phyloP scores from a whole-genome alignment of 805 yeast genomes.

The Candida rishiriensis region DNA sequence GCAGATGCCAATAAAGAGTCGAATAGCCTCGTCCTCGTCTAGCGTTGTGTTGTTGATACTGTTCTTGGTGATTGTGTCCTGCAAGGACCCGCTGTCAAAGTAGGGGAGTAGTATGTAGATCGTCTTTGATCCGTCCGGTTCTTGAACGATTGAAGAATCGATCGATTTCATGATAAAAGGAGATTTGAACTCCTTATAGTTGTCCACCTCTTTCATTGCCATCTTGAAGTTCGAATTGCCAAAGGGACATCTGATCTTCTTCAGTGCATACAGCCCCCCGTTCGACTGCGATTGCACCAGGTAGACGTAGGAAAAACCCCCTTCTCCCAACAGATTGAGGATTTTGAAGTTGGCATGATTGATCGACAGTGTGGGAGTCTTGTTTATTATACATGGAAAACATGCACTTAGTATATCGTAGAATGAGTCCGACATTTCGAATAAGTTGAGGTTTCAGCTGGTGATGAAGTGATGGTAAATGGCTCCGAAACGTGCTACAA shows the following conservation, averaged over 20 bases:
- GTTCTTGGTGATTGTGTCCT: constrained; percentile 68
- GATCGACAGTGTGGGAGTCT: constrained; percentile 53
- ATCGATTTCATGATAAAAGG: constrained; percentile 66
- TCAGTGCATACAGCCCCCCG: constrained; percentile 62
- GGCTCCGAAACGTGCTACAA: too few relatives aligned
- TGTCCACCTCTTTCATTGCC: constrained; percentile 75
- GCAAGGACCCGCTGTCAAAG: constrained; percentile 68
- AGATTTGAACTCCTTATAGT: constrained; percentile 63
- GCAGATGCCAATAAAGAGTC: constrained; percentile 63
- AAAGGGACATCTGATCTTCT: constrained; percentile 83
- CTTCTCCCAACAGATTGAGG: constrained; percentile 77
- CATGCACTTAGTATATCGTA: constrained; percentile 26
- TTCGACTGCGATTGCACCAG: constrained; percentile 52
- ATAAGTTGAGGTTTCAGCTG: too few relatives aligned
- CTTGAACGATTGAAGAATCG: constrained; percentile 69
- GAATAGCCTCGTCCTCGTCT: constrained; percentile 59
- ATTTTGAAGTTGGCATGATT: constrained; percentile 62
- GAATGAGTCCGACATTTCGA: not conserved
- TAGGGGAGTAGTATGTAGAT: constrained; percentile 79
- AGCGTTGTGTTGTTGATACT: constrained; percentile 50
- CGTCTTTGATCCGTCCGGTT: constrained; percentile 73
- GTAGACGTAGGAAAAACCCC: constrained; percentile 85
- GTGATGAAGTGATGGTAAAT: too few relatives aligned
- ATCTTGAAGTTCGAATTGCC: constrained; percentile 70
- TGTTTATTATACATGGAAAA: constrained; percentile 39